Evolutionary conservation across 495 filamentous ascomycete genomes (phyloP), one percentile per base, ranked within the genome.

Genomic region (Darksidea phi): DNA sequence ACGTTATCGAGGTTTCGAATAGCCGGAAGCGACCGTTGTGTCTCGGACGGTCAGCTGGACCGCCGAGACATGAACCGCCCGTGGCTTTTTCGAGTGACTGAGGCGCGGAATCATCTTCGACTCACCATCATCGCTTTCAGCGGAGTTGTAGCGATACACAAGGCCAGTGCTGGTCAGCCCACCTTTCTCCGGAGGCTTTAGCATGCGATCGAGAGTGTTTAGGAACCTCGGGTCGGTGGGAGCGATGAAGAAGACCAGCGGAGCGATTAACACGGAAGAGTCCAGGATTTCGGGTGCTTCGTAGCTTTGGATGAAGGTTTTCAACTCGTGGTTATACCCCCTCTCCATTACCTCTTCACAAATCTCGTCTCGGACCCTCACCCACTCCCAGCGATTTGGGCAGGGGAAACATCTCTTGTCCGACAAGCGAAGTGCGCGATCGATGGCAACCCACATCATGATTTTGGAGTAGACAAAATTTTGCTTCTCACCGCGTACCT

Each of bases 371-470:
- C 85, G 76, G 5, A 79, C 79, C 17, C 69, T 75, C 28, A 86
- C 72, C 87, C 87, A 90, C 37, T 78, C 75, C 52, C 67, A 73
- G 0, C 86, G 78, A 66, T 86, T 83, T 0, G 85, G 87, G 61
- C 86, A 90, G 1, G 86, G 87, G 11, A 90, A 77, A 37, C 82
- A 78, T 21, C 87, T 76, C 69, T 87, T 89, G 36, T 90, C 86
- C 1, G 86, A 77, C 2, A 90, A 79, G 0, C 87, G 84, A 17
- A 90, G 71, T 10, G 83, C 87, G 12, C 86, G 84, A 70, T 89
- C 87, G 49, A 90, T 78, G 41, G 86, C 86, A 3, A 90, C 86
- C 86, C 87, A 90, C 21, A 90, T 75, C 83, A 88, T 87, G 61
- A 90, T 79, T 64, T 88, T 86, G 13, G 83, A 86, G 71, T 88